These are phyloP conservation scores for Rhodotorula glutinis DNA, from an alignment of 1,284 basidiomycete species.

Conservation along the genomic window DNA sequence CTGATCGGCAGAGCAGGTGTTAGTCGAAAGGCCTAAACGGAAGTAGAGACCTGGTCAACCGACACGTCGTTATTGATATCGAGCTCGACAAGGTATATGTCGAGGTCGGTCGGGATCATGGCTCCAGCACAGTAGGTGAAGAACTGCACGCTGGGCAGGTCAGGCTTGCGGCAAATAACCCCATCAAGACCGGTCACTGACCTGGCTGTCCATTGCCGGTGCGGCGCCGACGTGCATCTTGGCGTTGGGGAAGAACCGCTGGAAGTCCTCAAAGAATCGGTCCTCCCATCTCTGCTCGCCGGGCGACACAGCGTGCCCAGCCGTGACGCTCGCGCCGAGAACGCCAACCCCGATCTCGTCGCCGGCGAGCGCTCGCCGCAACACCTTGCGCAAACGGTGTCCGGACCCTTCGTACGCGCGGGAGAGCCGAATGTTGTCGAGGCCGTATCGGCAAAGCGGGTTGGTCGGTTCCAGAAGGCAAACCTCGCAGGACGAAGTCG, in stretches of 20 bases:
- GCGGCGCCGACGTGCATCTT: constrained; percentile 26
- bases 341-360: constrained; percentile 33
- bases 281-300: constrained; percentile 21
- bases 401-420: constrained; percentile 38
- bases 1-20: not conserved
- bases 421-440: constrained; percentile 31
- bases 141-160: constrained; percentile 5
- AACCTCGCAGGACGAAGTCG: constrained; percentile 24
- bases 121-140: constrained; percentile 29
- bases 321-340: constrained; percentile 39
- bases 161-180: not conserved
- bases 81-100: constrained; percentile 30
- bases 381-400: constrained; percentile 26
- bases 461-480: constrained; percentile 22
- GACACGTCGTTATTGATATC: constrained; percentile 32
- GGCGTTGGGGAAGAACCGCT: constrained; percentile 18
- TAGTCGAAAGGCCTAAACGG: not conserved
- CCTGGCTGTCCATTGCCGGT: constrained; percentile 14
- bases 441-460: constrained; percentile 36
- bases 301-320: constrained; percentile 8
- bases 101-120: constrained; percentile 17
- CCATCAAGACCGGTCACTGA: not conserved
- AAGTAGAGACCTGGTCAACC: no score
- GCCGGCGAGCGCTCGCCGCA: constrained; percentile 36
- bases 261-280: constrained; percentile 19